A percentile compares a stretch with the other conserved stretches of the same genome.
phyloP scores from a whole-genome alignment of 2,329 filamentous ascomycete genomes.

The Aspergillus amoenus region DNA sequence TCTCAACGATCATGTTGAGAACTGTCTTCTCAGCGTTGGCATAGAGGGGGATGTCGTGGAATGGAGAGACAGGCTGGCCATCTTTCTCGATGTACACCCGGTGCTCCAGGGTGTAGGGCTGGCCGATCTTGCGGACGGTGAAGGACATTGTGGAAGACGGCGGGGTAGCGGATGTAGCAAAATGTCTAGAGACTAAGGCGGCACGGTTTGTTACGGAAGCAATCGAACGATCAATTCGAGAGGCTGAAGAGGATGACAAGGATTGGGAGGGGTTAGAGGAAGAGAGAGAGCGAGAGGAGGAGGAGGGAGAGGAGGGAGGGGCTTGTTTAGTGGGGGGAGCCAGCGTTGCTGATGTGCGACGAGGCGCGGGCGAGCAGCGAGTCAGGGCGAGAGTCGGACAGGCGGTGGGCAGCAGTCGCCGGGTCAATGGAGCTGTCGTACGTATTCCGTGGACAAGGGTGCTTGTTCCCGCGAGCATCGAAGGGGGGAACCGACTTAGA shows the following conservation, averaged over 20 bases:
- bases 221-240: constrained; percentile 21
- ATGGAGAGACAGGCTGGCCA: constrained; percentile 88
- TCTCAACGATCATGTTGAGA: constrained; percentile 99
- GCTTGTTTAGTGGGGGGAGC: constrained; percentile 41
- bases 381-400: constrained; percentile 24
- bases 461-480: constrained; percentile 6
- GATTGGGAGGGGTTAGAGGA: constrained; percentile 23
- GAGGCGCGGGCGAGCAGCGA: constrained; percentile 26
- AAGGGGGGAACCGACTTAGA: constrained; percentile 1
- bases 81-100: constrained; percentile 98
- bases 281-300: constrained; percentile 20
- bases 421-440: constrained; percentile 30
- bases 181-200: constrained; percentile 49
- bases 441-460: constrained; percentile 10
- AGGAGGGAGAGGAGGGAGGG: constrained; percentile 26
- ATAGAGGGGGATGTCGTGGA: constrained; percentile 98
- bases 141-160: constrained; percentile 52
- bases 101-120: constrained; percentile 92
- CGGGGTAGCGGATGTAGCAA: constrained; percentile 41
- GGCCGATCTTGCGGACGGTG: constrained; percentile 80
- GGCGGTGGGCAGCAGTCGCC: constrained; percentile 35
- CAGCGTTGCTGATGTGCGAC: constrained; percentile 40
- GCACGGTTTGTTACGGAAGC: constrained; percentile 34
- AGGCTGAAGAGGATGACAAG: constrained; percentile 16
- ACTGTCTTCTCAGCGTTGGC: constrained; percentile 94